Conservation (phyloP, 1,284 basidiomycete genomes). For the Agaricales sp. region DNA sequence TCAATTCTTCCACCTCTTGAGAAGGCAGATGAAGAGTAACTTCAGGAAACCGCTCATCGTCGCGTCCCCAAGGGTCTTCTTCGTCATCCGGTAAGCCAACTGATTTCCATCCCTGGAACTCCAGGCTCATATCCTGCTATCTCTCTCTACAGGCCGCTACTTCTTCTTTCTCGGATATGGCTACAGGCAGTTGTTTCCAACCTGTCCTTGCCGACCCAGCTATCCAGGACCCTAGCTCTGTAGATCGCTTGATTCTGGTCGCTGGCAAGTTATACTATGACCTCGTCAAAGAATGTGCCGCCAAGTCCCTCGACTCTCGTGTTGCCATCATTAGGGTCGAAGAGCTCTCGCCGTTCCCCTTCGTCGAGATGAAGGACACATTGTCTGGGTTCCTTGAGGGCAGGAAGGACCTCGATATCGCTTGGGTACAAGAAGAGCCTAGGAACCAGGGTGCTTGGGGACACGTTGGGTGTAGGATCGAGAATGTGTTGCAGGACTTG, state of each 20-base stretch:
- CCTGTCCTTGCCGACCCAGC: constrained; percentile 57
- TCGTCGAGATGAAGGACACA: constrained; percentile 34
- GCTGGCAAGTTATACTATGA: constrained; percentile 87
- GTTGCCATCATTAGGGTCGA: constrained; percentile 73
- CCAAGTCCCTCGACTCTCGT: constrained; percentile 32
- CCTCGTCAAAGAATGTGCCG: constrained; percentile 56
- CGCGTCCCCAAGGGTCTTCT: constrained; percentile 69
- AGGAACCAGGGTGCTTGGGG: constrained; percentile 76
- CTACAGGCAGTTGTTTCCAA: constrained; percentile 51
- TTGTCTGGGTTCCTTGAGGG: constrained; percentile 32
- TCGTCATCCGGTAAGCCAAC: constrained; percentile 67
- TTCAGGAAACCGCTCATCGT: constrained; percentile 80
- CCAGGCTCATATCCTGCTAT: background rate
- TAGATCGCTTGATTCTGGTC: constrained; percentile 49
- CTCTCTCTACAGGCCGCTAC: constrained; percentile 57
- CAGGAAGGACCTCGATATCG: constrained; percentile 27
- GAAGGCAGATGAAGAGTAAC: constrained; percentile 75
- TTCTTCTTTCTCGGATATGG: constrained; percentile 58
- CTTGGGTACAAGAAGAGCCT: constrained; percentile 83
- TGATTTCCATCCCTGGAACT: constrained; percentile 11
- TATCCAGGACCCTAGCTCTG: constrained; percentile 23
- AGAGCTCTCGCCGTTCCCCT: constrained; percentile 83
- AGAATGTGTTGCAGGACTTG: constrained; percentile 35
- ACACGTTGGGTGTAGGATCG: constrained; percentile 53
- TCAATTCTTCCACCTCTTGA: constrained; percentile 83